Percentiles rank a stretch among this genome's conserved stretches.
phyloP scores from a whole-genome alignment of 2,329 filamentous ascomycete species.

The Fragosphaeria purpurea region DNA sequence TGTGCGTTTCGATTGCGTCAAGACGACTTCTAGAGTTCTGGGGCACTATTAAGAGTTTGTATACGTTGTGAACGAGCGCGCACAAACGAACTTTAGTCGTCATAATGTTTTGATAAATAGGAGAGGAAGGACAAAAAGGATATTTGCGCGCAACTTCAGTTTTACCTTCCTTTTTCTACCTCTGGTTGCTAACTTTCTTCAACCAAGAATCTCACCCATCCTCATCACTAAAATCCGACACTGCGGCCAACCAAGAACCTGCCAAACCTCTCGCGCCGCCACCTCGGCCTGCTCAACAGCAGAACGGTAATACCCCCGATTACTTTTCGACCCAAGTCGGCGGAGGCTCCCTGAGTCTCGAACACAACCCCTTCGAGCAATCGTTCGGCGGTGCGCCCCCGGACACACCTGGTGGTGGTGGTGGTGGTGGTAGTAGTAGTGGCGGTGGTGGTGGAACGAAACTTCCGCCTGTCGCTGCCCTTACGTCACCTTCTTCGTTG shows the following conservation, averaged over 20 bases:
- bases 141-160: too few relatives aligned
- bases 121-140: background rate
- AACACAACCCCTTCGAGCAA: conserved; percentile 95
- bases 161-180: too few relatives aligned
- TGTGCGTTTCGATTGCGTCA: too few relatives aligned
- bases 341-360: conserved; percentile 52
- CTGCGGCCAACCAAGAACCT: conserved; percentile 42
- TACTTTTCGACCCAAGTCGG: conserved; percentile 54
- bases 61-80: too few relatives aligned
- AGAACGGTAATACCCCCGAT: conserved; percentile 47
- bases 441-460: conserved; percentile 42
- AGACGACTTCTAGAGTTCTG: too few relatives aligned
- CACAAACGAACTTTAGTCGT: too few relatives aligned
- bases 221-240: background rate
- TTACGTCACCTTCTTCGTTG: conserved; percentile 82
- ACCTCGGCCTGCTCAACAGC: conserved; percentile 47
- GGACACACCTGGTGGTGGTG: conserved; percentile 63
- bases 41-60: too few relatives aligned
- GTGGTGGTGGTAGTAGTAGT: too few relatives aligned
- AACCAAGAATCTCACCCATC: background rate
- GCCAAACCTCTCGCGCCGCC: conserved; percentile 61
- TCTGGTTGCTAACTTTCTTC: too few relatives aligned
- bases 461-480: conserved; percentile 77
- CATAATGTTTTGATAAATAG: too few relatives aligned
- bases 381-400: conserved; percentile 63